Evolutionary conservation across 306 rosid genomes (phyloP), one percentile per base, ranked within the genome.

Genomic region (Cicer yamashitae): DNA sequence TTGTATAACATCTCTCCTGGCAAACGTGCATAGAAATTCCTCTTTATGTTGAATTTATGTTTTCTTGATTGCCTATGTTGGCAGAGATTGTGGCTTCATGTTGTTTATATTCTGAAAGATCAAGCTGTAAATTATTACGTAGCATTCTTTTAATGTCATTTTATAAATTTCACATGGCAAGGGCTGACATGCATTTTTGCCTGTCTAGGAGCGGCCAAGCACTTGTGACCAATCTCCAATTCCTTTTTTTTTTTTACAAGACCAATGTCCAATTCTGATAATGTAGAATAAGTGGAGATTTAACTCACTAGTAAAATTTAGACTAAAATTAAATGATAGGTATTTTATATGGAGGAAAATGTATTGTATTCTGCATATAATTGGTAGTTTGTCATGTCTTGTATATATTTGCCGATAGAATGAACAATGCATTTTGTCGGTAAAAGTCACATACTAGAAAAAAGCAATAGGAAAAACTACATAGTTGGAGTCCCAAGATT

Each of bases 11-110:
- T 34, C 74, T 67, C 69, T 47, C 52, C 57, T 10, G 62, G 70
- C 41, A 34, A 68, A 45, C 8, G 44, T 47, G 70, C 52, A 69
- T 38, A 34, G 7, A 69, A 56, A 59, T 61, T 69, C 69, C 52
- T 58, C 51, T 67, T 46, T 53, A 10, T 64, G 62, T 69, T 67
- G 14, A 77, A 69, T 44, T 46, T 57, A 44, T 56, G 30, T 57
- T 68, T 47, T 68, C 67, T 77, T 68, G 37, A 37, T 77, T 77
- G 53, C 60, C 75, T 34, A 15, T 67, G 56, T 46, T 56, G 70
- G 52, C 70, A 11, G 70, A 68, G 44, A 45, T 58, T 68, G 76
- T 58, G 69, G 44, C 76, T 56, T 67, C 15, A 39, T 43, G 59
- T 67, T 76, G 80, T 65, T 67, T 67, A 43, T 46, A 17, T 56